phyloP scores from a whole-genome alignment of 805 yeast species.

The Pichia rugopelliculosa region DNA sequence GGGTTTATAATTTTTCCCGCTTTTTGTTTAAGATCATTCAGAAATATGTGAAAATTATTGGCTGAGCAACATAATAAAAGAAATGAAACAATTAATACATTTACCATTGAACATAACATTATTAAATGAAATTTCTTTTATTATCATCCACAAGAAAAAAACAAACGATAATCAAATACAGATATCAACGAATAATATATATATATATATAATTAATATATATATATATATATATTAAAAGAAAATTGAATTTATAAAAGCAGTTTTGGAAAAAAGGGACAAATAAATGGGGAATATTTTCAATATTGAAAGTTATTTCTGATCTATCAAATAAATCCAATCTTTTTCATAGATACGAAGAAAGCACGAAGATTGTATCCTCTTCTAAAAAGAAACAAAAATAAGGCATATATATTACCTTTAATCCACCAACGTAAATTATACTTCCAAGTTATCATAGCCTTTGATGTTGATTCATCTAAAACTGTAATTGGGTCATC shows the following conservation, averaged over 20 bases:
- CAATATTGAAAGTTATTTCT: too few species aligned
- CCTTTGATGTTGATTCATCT: not conserved
- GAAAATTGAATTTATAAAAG: not conserved
- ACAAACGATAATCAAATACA: not conserved
- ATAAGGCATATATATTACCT: conserved; percentile 10
- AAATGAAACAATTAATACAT: not conserved
- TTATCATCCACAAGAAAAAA: not conserved
- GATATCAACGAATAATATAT: not conserved
- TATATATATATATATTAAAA: not conserved
- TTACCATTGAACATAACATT: not conserved
- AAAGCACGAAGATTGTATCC: conserved; percentile 16
- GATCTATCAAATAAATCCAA: conserved; percentile 21
- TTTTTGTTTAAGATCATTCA: not conserved
- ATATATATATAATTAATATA: not conserved
- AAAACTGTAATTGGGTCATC: conserved; percentile 16
- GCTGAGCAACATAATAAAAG: not conserved
- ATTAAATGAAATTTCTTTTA: not conserved
- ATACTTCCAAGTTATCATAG: conserved; percentile 6
- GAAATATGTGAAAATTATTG: not conserved
- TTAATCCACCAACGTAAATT: conserved; percentile 12
- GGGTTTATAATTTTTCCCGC: not conserved
- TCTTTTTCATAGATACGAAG: conserved; percentile 11
- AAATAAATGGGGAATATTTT: not conserved
- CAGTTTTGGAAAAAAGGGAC: not conserved
- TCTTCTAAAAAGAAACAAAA: conserved; percentile 17